Base-by-base conservation (phyloP, 306 rosid genomes). In the Pterocarpus macrocarpus region DNA sequence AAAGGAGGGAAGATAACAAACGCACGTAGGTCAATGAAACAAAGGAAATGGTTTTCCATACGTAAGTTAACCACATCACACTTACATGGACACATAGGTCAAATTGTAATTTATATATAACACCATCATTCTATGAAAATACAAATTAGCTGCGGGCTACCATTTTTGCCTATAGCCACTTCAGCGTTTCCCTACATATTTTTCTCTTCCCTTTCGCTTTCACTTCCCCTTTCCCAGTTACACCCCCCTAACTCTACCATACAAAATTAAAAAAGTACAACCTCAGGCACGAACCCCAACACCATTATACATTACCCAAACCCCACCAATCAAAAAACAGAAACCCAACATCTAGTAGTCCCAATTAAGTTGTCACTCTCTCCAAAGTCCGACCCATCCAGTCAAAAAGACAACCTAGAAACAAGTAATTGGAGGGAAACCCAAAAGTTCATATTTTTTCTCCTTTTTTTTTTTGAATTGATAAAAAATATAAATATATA, bases 141-240 rank as follows among this genome's bases (percentile, higher is more conserved):
- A 81, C 84, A 78, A 80, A 70, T 77, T 81, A 71, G 92, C 94
- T 86, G 96, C 90, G 92, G 93, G 97, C 90, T 83, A 82, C 91
- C 71, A 43, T 28, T 33, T 38, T 76, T 79, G 87, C 80, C 75
- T 84, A 16, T 15, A 79, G 90, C 97, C 94, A 79, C 94, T 67
- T 91, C 96, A 88, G 90, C 96, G 36, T 79, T 79, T 71, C 67
- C 70, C 85, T 84, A 71, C 84, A 58, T n/a, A 2, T 52, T 62
- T 8, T 71, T 59, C 38, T 65, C 33, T 34, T 58, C 47, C n/a
- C 4, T 47, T 47, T 50, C 17, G 1, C 35, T 69, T 55, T 78
- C 2, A 7, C 39, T 30, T 17, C 44, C 38, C 55, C 38, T 55
- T 66, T 30, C 56, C 70, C 50, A 50, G 44, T 50, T 70, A 41